Conservation (phyloP, 768 basidiomycete genomes). For the Boletus rufocinnamomeus region DNA sequence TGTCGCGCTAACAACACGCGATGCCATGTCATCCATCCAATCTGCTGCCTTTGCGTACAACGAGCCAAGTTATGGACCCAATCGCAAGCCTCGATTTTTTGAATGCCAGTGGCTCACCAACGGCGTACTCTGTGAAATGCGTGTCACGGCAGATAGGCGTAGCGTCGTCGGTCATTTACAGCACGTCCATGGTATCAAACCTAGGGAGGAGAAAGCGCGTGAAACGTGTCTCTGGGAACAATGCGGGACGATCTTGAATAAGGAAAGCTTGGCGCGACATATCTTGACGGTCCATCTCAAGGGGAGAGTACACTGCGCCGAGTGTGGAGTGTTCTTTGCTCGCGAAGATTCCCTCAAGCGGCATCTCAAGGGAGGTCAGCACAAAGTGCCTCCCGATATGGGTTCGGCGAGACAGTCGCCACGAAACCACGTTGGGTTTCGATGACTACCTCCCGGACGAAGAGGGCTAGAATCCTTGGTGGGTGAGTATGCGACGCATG, state of each 20-base stretch:
- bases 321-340: conserved; percentile 27
- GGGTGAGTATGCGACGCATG: no score
- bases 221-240: conserved; percentile 22
- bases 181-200: conserved; percentile 7
- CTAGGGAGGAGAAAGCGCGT: conserved; percentile 20
- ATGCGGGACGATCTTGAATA: conserved; percentile 26
- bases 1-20: neutral
- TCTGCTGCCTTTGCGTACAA: neutral
- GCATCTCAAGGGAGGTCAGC: conserved; percentile 21
- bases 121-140: conserved; percentile 4
- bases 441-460: neutral
- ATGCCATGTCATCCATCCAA: neutral
- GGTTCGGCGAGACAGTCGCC: neutral
- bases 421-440: neutral
- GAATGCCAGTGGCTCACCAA: conserved; percentile 18
- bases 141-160: conserved; percentile 14
- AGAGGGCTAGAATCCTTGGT: neutral
- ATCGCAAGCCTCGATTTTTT: neutral
- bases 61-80: neutral
- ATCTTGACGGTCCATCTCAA: conserved; percentile 30
- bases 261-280: conserved; percentile 32
- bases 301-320: conserved; percentile 12
- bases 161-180: conserved; percentile 23
- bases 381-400: conserved; percentile 2
- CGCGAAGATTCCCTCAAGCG: conserved; percentile 34